A percentile compares a stretch with the other conserved stretches of the same genome.
Conservation (phyloP, 352 stramenopile species). For the Phytophthora fragariae region DNA sequence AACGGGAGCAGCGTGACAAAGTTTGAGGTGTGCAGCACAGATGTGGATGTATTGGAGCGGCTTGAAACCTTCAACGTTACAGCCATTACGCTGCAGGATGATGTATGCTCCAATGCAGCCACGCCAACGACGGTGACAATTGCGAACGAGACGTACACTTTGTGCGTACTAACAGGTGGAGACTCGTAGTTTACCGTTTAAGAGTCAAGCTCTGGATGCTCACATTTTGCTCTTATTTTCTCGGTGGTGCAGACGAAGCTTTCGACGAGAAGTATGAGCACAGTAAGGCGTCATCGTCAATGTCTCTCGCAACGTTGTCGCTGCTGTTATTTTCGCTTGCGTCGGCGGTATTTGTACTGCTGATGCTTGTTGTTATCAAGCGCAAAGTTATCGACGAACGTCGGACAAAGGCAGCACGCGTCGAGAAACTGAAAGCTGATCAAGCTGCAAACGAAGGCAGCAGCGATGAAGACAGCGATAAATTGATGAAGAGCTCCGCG, state of each 20-base stretch:
- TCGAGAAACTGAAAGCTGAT: conserved; percentile 29
- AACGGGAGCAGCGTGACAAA: conserved; percentile 40
- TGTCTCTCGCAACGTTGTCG: conserved; percentile 31
- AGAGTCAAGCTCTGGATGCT: background rate
- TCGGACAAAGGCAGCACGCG: conserved; percentile 24
- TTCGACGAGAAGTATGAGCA: conserved; percentile 36
- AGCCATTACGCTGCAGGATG: conserved; percentile 7
- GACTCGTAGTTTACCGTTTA: background rate
- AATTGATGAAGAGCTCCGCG: conserved; percentile 35
- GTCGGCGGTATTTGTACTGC: conserved; percentile 23
- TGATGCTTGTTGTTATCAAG: conserved; percentile 39
- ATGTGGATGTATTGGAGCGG: conserved; percentile 36
- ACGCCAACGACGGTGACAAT: conserved; percentile 18
- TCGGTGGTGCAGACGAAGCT: conserved; percentile 11
- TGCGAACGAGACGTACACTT: conserved; percentile 26
- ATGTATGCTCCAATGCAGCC: conserved; percentile 20
- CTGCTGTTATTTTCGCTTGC: conserved; percentile 31
- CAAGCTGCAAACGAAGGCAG: conserved; percentile 17
- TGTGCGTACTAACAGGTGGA: conserved; percentile 42
- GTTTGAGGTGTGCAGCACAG: conserved; percentile 43
- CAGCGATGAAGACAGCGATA: conserved; percentile 35
- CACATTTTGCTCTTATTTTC: background rate
- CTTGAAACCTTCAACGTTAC: conserved; percentile 36
- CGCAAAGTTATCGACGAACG: conserved; percentile 38
- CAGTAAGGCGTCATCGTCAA: conserved; percentile 30